Base-by-base conservation (phyloP, 345 rosid genomes). In the Geranium rotundifolium region DNA sequence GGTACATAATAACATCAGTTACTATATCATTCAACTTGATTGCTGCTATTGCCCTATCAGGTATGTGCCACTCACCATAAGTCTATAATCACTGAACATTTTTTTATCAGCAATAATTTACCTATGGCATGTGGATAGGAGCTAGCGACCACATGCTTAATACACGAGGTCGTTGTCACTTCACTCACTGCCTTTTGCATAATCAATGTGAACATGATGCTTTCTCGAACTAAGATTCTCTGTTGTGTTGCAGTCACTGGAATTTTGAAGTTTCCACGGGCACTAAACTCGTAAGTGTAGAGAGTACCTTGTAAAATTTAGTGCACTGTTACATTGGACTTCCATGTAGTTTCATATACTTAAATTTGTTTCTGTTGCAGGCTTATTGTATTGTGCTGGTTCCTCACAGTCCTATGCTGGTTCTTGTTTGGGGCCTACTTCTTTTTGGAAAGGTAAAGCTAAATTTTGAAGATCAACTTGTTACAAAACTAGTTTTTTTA, bases 351-450 rank as follows among this genome's bases (percentile, higher is more conserved):
- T 34, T 1, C 29, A 0, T 20, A 41, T 13, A 17, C 9, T 55
- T 1, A 60, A 17, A 60, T 60, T 14, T 39, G 56, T 16, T 23
- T 3, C 8, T 29, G n/a, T 68, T 70, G 64, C 78, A 87, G 93
- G 79, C 68, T 84, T 30, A 79, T 87, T 31, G 63, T 57, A 19
- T 7, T 76, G 1, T 82, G 90, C 68, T 87, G 95, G 95, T 46
- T 82, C 66, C 67, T 87, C 66, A 81, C 87, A 29, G 77, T 69
- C 65, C 56, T 87, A 6, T 81, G 88, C 72, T 87, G 90, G 90
- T 3, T 78, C 3, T 68, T 84, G 63, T 82, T 81, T 37, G 95
- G 95, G 55, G 13, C 81, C 41, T 81, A 82, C 65, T 79, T 71
- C 80, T 82, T 82, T 77, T 60, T 87, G 39, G 75, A 73, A 56